Conservation (phyloP, 2,329 filamentous ascomycete genomes). For the Blumeria graminis region DNA sequence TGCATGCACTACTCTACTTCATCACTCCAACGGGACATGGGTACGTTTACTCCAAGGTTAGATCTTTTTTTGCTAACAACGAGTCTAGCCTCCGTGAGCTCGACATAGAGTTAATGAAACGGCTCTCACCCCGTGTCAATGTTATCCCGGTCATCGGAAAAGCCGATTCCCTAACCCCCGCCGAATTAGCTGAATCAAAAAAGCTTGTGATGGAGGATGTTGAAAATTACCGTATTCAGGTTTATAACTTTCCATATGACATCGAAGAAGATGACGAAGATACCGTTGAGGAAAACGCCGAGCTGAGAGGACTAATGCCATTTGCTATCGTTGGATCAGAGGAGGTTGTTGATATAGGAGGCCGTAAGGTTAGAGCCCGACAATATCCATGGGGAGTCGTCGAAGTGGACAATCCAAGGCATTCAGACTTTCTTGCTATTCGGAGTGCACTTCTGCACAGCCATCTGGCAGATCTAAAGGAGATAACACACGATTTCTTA, state of each 20-base stretch:
- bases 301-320: conserved; percentile 90
- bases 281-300: conserved; percentile 96
- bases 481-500: conserved; percentile 98
- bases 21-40: conserved; percentile 95
- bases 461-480: conserved; percentile 93
- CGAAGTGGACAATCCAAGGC: conserved; percentile 95
- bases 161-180: conserved; percentile 87
- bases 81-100: conserved; percentile 67
- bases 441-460: conserved; percentile 91
- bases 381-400: conserved; percentile 99
- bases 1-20: conserved; percentile 96
- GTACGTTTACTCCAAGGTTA: conserved; percentile 23
- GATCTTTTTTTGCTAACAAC: conserved; percentile 5
- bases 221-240: conserved; percentile 96
- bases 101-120: conserved; percentile 99
- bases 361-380: conserved; percentile 73
- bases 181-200: conserved; percentile 95
- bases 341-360: conserved; percentile 81
- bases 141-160: conserved; percentile 98
- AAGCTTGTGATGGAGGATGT: conserved; percentile 99
- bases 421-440: conserved; percentile 95
- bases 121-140: conserved; percentile 90
- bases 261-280: conserved; percentile 99
- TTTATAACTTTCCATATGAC: conserved; percentile 99
- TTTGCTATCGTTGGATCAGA: conserved; percentile 98